Evolutionary conservation across 2,329 filamentous ascomycete species (phyloP).

Genomic region (Aspergillus flavus): DNA sequence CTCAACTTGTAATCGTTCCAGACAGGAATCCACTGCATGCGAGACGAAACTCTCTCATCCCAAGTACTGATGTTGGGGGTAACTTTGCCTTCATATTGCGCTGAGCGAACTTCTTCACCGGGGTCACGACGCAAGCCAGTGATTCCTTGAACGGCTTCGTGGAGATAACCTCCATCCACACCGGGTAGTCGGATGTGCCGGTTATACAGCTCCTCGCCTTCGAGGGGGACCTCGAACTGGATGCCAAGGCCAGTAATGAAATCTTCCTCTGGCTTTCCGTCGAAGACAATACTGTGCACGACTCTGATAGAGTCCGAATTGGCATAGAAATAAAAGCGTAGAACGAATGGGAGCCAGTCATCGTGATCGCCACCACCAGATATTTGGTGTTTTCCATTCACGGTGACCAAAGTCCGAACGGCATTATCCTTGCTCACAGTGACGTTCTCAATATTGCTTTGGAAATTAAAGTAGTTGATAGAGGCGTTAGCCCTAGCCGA

Average conservation of each 20-base stretch:
- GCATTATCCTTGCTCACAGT: constrained; percentile 49
- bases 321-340: constrained; percentile 63
- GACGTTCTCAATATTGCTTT: constrained; percentile 55
- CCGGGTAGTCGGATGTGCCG: constrained; percentile 62
- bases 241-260: constrained; percentile 54
- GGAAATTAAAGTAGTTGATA: constrained; percentile 48
- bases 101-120: constrained; percentile 48
- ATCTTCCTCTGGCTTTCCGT: constrained; percentile 52
- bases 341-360: constrained; percentile 57
- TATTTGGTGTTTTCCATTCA: constrained; percentile 43
- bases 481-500: constrained; percentile 42
- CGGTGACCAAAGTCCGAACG: constrained; percentile 52
- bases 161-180: constrained; percentile 57
- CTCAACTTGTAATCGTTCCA: constrained; percentile 62
- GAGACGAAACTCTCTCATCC: constrained; percentile 51
- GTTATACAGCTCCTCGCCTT: constrained; percentile 57
- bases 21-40: constrained; percentile 58
- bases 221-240: constrained; percentile 50
- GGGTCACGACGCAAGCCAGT: constrained; percentile 59
- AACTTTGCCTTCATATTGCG: constrained; percentile 42
- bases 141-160: constrained; percentile 62
- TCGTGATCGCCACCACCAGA: constrained; percentile 37
- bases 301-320: constrained; percentile 58
- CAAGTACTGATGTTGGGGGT: constrained; percentile 12
- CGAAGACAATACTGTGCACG: constrained; percentile 60